Evolutionary conservation across 2,329 filamentous ascomycete species (phyloP).

Genomic region (Aspergillus spinulosporus): DNA sequence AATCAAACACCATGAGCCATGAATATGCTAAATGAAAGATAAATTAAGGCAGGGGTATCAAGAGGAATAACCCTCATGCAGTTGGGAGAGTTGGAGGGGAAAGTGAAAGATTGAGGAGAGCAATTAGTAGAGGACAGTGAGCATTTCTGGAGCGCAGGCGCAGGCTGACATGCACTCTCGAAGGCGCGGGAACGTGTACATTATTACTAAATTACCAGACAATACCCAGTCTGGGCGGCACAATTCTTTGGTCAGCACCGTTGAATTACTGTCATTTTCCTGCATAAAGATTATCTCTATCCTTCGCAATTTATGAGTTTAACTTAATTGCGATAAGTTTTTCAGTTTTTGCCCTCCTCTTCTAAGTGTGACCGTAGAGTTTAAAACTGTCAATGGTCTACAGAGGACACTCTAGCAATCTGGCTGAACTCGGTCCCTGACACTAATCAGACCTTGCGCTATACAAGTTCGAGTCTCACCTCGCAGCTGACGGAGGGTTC

Average conservation of each 20-base stretch:
- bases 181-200: slow-evolving; percentile 17
- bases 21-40: slow-evolving; percentile 20
- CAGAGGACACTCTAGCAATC: too few relatives aligned
- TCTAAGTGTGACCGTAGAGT: too few relatives aligned
- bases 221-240: slow-evolving; percentile 8
- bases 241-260: slow-evolving; percentile 7
- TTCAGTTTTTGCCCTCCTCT: too few relatives aligned
- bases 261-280: neutral
- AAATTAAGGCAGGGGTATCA: slow-evolving; percentile 15
- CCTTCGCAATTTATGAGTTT: neutral
- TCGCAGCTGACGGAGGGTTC: neutral
- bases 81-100: slow-evolving; percentile 16
- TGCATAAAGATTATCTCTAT: neutral
- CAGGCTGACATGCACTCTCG: slow-evolving; percentile 12
- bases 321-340: neutral
- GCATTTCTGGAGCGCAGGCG: slow-evolving; percentile 15
- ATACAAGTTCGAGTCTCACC: neutral
- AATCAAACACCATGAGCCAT: slow-evolving; percentile 22
- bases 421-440: neutral
- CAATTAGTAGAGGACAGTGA: slow-evolving; percentile 14
- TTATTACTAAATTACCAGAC: slow-evolving; percentile 10
- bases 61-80: slow-evolving; percentile 14
- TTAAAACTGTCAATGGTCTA: too few relatives aligned
- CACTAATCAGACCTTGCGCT: neutral
- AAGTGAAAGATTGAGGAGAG: slow-evolving; percentile 11